Evolutionary conservation across 1,139 yeast species (phyloP).

Genomic region (Hyphopichia fennica): DNA sequence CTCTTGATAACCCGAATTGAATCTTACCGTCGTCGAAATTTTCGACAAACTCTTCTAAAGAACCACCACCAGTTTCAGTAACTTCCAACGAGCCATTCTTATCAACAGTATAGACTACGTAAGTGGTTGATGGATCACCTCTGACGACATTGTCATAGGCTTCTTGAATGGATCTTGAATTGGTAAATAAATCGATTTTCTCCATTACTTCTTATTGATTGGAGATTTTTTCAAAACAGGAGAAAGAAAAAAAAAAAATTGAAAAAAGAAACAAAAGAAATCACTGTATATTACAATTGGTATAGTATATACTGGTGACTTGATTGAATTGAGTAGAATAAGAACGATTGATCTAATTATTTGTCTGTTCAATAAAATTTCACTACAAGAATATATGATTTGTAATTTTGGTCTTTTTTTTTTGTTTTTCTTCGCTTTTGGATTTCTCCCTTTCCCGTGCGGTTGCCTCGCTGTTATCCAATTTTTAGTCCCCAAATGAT

Average conservation of each 20-base stretch:
- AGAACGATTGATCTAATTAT: not conserved
- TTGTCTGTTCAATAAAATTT: not conserved
- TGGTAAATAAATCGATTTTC: conserved; percentile 55
- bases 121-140: conserved; percentile 56
- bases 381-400: not conserved
- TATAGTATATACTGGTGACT: too few relatives aligned
- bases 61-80: conserved; percentile 58
- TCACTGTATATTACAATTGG: too few relatives aligned
- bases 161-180: conserved; percentile 60
- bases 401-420: not conserved
- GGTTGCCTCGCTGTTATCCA: not conserved
- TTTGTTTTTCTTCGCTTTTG: not conserved
- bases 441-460: not conserved
- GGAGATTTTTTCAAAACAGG: too few relatives aligned
- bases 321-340: not conserved
- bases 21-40: conserved; percentile 85
- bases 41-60: conserved; percentile 74
- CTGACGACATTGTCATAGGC: conserved; percentile 64
- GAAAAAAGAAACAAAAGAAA: too few relatives aligned
- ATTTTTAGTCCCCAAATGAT: not conserved
- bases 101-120: conserved; percentile 66
- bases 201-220: conserved; percentile 40
- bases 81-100: conserved; percentile 58
- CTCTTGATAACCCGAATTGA: conserved; percentile 88
- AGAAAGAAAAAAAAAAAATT: too few relatives aligned